phyloP scores from a whole-genome alignment of 345 rosid species.

The Heritiera fomes region DNA sequence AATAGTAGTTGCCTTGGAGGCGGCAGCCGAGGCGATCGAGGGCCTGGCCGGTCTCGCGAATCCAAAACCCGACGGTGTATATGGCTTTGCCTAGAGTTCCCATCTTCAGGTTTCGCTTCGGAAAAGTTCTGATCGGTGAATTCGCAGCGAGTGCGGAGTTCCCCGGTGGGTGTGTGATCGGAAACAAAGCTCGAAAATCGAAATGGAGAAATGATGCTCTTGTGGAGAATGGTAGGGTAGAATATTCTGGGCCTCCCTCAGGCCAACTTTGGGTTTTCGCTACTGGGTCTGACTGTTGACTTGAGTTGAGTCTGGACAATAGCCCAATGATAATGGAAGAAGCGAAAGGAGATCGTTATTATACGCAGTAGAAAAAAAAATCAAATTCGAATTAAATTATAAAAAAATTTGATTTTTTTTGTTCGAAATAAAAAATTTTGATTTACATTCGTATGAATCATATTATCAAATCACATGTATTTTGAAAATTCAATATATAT shows the following conservation, averaged over 20 bases:
- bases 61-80: conserved; percentile 92
- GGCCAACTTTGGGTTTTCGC: conserved; percentile 26
- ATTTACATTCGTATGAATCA: too few relatives aligned
- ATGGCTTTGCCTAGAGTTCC: conserved; percentile 85
- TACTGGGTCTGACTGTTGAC: background rate
- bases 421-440: too few relatives aligned
- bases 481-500: too few relatives aligned
- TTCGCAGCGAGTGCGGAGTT: conserved; percentile 3
- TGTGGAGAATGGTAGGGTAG: conserved; percentile 23
- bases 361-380: too few relatives aligned
- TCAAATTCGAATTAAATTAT: too few relatives aligned
- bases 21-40: conserved; percentile 93
- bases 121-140: conserved; percentile 16
- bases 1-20: conserved; percentile 77
- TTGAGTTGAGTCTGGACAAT: background rate
- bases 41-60: conserved; percentile 95
- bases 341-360: too few relatives aligned
- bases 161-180: background rate
- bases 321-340: too few relatives aligned
- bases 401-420: too few relatives aligned
- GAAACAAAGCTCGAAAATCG: conserved; percentile 9
- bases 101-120: conserved; percentile 37
- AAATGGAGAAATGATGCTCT: conserved; percentile 7
- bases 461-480: too few relatives aligned
- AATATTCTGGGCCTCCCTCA: conserved; percentile 12